These are phyloP conservation scores for Trichosanthes cucumerina DNA, from an alignment of 306 rosid genomes.

Conservation along the genomic window DNA sequence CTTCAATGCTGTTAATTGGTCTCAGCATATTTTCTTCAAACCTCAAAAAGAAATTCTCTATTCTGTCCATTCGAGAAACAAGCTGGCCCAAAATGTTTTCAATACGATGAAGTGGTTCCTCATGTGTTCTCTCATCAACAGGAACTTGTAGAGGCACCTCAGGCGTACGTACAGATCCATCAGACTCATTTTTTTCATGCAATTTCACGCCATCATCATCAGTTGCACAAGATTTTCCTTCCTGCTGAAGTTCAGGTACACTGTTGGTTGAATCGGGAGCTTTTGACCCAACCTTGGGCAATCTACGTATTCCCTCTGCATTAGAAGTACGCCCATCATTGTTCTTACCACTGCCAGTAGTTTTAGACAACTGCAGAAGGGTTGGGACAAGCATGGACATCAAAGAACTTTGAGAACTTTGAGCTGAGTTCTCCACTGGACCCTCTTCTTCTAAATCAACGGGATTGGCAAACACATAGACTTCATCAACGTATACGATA, in stretches of 20 bases:
- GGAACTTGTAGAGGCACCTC: slow-evolving; percentile 23
- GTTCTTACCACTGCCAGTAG: slow-evolving; percentile 27
- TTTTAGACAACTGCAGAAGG: slow-evolving; percentile 62
- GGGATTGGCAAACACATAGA: slow-evolving; percentile 74
- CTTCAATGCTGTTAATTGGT: slow-evolving; percentile 70
- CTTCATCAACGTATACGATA: slow-evolving; percentile 55
- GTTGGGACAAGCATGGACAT: slow-evolving; percentile 80
- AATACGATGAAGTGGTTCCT: slow-evolving; percentile 17
- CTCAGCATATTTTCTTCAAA: slow-evolving; percentile 76
- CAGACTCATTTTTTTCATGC: slow-evolving; percentile 27
- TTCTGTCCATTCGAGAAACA: slow-evolving; percentile 56
- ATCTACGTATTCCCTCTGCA: slow-evolving; percentile 24
- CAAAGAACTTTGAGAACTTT: slow-evolving; percentile 54
- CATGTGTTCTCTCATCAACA: slow-evolving; percentile 22
- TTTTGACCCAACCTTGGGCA: slow-evolving; percentile 18
- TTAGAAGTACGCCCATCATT: slow-evolving; percentile 20
- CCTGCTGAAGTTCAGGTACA: slow-evolving; percentile 25
- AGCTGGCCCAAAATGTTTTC: slow-evolving; percentile 48
- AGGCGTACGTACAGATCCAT: slow-evolving; percentile 20
- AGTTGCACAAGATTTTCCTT: slow-evolving; percentile 22
- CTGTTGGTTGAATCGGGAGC: slow-evolving; percentile 18
- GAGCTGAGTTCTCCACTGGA: slow-evolving; percentile 30
- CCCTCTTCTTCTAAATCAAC: slow-evolving; percentile 43
- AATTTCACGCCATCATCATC: slow-evolving; percentile 22
- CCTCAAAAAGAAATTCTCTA: slow-evolving; percentile 56